A percentile compares a stretch with the other conserved stretches of the same genome.
phyloP scores from a whole-genome alignment of 1,284 basidiomycete species.

The Trichosporon faecale region DNA sequence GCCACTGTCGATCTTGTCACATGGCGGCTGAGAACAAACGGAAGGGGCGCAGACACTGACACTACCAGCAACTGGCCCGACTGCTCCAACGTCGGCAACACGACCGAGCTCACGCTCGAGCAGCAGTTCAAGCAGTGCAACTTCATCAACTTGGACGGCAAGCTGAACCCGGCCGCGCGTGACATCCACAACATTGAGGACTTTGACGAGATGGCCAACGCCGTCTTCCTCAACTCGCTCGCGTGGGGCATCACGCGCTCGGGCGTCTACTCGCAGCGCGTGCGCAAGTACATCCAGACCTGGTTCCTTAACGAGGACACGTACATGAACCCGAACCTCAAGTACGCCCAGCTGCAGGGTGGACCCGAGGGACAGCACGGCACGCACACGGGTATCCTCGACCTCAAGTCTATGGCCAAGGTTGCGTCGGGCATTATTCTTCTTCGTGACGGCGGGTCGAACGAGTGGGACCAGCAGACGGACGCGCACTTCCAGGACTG shows the following conservation, averaged over 20 bases:
- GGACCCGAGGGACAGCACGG: conserved; percentile 54
- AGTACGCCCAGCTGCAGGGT: conserved; percentile 64
- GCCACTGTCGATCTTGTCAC: too few species aligned
- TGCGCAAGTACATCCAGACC: conserved; percentile 24
- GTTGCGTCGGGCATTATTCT: conserved; percentile 28
- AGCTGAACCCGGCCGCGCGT: conserved; percentile 65
- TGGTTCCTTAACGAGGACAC: conserved; percentile 60
- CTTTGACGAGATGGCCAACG: conserved; percentile 60
- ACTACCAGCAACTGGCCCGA: conserved; percentile 26
- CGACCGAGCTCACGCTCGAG: conserved; percentile 25
- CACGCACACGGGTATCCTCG: conserved; percentile 32
- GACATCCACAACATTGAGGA: conserved; percentile 59
- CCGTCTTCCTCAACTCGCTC: conserved; percentile 62
- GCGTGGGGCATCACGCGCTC: conserved; percentile 58
- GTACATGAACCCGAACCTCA: conserved; percentile 65
- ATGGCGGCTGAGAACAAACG: background rate
- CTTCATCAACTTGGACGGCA: conserved; percentile 55
- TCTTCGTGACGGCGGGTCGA: conserved; percentile 24
- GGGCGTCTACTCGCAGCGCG: conserved; percentile 28
- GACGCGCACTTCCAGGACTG: conserved; percentile 26
- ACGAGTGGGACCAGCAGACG: conserved; percentile 25
- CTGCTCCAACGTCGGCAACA: conserved; percentile 29
- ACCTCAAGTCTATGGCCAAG: conserved; percentile 32
- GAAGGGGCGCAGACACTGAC: background rate
- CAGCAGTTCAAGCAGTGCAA: conserved; percentile 22